Percentiles rank a stretch among this genome's conserved stretches.
phyloP scores from a whole-genome alignment of 2,329 filamentous ascomycete species.

The Pezizomycotina sp. region DNA sequence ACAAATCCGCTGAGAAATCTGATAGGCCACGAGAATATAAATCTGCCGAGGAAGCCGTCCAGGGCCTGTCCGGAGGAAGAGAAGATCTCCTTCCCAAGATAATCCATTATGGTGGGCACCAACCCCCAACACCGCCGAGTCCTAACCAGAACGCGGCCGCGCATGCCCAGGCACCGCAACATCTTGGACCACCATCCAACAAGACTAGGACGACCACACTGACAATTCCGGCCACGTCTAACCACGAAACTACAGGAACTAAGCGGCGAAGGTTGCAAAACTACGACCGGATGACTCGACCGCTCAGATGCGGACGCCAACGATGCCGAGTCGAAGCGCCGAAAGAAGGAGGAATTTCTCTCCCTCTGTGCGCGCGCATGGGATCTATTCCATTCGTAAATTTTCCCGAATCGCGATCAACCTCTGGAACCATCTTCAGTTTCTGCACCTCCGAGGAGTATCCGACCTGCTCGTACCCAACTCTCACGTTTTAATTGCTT shows the following conservation, averaged over 20 bases:
- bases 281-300: constrained; percentile 72
- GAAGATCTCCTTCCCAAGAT: constrained; percentile 83
- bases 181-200: constrained; percentile 29
- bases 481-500: no score
- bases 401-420: constrained; percentile 19
- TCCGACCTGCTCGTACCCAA: no score
- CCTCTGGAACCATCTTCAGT: no score
- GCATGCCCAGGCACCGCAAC: constrained; percentile 19
- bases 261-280: constrained; percentile 60
- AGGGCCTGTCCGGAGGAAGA: constrained; percentile 75
- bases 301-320: constrained; percentile 21
- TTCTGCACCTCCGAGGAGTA: no score
- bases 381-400: constrained; percentile 89
- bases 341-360: constrained; percentile 88
- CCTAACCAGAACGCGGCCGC: constrained; percentile 30
- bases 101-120: constrained; percentile 86
- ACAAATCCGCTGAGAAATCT: constrained; percentile 32
- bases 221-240: constrained; percentile 24
- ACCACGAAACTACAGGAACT: constrained; percentile 23
- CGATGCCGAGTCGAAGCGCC: constrained; percentile 61
- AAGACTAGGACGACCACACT: constrained; percentile 29
- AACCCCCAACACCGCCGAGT: constrained; percentile 81
- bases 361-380: constrained; percentile 73
- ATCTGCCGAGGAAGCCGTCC: constrained; percentile 88
- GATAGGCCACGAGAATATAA: constrained; percentile 68